Percentiles rank a stretch among this genome's conserved stretches.
These are phyloP conservation scores for Jamesozyma rosinii DNA, from an alignment of 805 yeast species.

Conservation along the genomic window DNA sequence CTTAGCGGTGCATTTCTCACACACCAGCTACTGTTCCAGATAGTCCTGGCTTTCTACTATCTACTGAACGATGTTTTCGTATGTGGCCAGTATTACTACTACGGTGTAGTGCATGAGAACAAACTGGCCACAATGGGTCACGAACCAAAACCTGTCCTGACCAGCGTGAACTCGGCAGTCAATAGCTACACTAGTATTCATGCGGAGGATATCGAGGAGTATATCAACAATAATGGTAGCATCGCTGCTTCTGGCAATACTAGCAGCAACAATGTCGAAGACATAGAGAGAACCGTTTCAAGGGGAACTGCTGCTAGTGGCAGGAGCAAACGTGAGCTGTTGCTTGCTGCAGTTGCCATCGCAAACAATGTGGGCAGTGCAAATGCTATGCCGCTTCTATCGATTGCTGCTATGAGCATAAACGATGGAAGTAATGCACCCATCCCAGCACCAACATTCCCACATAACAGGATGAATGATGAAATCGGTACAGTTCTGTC, in stretches of 20 bases:
- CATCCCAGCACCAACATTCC: neutral
- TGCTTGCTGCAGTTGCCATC: constrained; percentile 22
- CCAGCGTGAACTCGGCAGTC: constrained; percentile 1
- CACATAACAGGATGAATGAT: neutral
- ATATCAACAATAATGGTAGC: neutral
- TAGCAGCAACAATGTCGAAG: neutral
- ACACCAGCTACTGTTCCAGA: constrained; percentile 72
- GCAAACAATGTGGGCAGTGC: constrained; percentile 13
- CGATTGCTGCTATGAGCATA: neutral
- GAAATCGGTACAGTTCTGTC: constrained; percentile 46
- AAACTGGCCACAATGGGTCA: constrained; percentile 29
- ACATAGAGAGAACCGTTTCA: constrained; percentile 2
- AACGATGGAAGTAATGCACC: neutral
- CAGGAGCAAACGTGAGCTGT: constrained; percentile 9
- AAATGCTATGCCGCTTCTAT: constrained; percentile 3
- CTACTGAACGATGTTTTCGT: constrained; percentile 61
- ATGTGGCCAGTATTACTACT: constrained; percentile 63
- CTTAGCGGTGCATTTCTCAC: constrained; percentile 68
- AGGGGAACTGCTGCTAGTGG: constrained; percentile 5
- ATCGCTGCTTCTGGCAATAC: neutral
- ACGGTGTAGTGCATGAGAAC: constrained; percentile 33
- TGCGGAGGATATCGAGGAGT: constrained; percentile 1
- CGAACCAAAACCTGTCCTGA: constrained; percentile 23
- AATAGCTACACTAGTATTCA: neutral
- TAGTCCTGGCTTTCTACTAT: constrained; percentile 62